Evolutionary conservation across 106 monocot genomes (phyloP), one percentile per base, ranked within the genome.

Genomic region (Xerophyta viscosa): DNA sequence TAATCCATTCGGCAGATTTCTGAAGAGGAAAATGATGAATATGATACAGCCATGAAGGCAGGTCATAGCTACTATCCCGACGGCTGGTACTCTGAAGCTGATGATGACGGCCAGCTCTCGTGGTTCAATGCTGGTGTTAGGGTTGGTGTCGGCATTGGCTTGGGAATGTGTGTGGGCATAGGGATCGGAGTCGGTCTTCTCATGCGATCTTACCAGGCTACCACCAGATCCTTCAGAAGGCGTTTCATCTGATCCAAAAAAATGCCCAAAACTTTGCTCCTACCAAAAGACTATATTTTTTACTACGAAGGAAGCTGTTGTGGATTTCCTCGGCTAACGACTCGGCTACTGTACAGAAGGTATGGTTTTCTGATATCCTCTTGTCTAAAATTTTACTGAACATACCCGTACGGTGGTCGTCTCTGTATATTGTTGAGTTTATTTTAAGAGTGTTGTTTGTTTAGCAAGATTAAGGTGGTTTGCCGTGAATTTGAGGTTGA

Each of bases 71-170:
- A 53, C 33, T 37, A 55, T 55, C 54, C 53, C 31, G 65, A 65
- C 24, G 54, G 65, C n/a, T 54, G 46, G 45, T 65, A 55, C 28
- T 24, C 53, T 2, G 66, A 57, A 25, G 56, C 53, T 8, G 66
- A 57, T 48, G 66, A 66, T 11, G 73, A 62, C 21, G 73, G 66
- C 17, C 61, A 74, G 28, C 66, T 74, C n/a, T 37, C 73, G 19
- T 74, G 73, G 73, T 74, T 74, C 52, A 74, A 74, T 49, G 66
- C 73, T 41, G 73, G 73, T 25, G 73, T 74, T 5, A 37, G 73
- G 37, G 73, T 74, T 26, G 73, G 73, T 41, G 61, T 74, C 10
- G 73, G 73, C 17, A 66, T 74, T 20, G 73, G 73, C 30, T 50
- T 74, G 62, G 73, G 73, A 0, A 74, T 74, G 73, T 74, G 73